A percentile compares a stretch with the other conserved stretches of the same genome.
Evolutionary conservation across 306 rosid genomes (phyloP).

Genomic region (Trifolium pratense): DNA sequence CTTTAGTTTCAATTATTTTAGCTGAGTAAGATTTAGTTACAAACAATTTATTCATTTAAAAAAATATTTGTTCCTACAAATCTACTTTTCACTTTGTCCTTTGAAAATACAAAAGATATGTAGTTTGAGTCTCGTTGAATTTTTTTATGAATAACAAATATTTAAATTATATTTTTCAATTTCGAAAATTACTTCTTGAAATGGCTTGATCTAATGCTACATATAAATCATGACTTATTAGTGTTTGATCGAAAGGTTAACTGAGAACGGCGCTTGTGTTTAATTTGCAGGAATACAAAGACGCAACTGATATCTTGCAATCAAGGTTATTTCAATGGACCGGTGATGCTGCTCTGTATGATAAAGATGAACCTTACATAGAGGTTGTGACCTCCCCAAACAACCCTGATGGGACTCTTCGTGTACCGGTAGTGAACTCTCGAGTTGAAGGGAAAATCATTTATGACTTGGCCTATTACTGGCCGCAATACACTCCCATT

Average conservation of each 20-base stretch:
- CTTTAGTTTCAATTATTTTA: too few species aligned
- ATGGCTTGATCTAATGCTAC: not conserved
- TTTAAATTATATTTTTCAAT: too few species aligned
- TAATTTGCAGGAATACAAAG: slow-evolving; percentile 61
- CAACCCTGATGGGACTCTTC: slow-evolving; percentile 71
- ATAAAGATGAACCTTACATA: slow-evolving; percentile 61
- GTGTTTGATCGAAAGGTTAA: too few species aligned
- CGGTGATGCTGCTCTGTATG: slow-evolving; percentile 67
- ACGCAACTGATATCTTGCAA: slow-evolving; percentile 46
- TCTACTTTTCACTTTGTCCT: too few species aligned
- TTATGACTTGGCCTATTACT: slow-evolving; percentile 82
- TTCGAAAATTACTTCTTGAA: too few species aligned
- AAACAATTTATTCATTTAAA: too few species aligned
- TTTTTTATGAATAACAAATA: too few species aligned
- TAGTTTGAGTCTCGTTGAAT: too few species aligned
- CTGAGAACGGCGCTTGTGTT: not conserved
- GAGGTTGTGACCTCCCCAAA: slow-evolving; percentile 80
- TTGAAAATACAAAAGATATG: too few species aligned
- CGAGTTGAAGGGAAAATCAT: slow-evolving; percentile 50
- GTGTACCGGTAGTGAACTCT: slow-evolving; percentile 51
- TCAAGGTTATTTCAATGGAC: slow-evolving; percentile 73
- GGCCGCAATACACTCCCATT: slow-evolving; percentile 89
- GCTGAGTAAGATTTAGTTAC: too few species aligned
- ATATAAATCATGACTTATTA: too few species aligned
- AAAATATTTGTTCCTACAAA: too few species aligned